Percentiles rank a stretch among this genome's conserved stretches.
Evolutionary conservation across 2,329 filamentous ascomycete genomes (phyloP).

Genomic region (Beauveria sp.): DNA sequence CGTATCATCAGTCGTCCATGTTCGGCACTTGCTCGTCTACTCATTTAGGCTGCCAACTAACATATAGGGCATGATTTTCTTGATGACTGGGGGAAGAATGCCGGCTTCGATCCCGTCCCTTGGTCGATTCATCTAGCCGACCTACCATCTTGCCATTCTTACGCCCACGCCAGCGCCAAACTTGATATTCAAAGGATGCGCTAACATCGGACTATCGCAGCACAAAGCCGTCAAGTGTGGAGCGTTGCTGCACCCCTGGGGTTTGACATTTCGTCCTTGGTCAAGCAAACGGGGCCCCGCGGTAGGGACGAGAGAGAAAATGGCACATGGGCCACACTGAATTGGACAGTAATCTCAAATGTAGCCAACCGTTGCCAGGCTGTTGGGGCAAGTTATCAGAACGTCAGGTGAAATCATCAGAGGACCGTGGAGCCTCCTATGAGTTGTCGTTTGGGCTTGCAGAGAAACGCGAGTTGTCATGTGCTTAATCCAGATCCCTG

Average conservation of each 20-base stretch:
- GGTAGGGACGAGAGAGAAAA: too few species aligned
- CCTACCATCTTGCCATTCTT: not conserved
- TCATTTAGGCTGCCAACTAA: too few species aligned
- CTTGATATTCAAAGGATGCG: not conserved
- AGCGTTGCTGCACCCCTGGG: not conserved
- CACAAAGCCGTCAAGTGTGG: not conserved
- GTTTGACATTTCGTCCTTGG: not conserved
- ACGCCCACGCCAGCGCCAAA: not conserved
- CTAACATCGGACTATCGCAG: conserved; percentile 8
- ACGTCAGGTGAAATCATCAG: too few species aligned
- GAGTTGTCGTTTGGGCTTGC: not conserved
- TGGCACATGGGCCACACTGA: not conserved
- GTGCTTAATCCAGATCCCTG: not conserved
- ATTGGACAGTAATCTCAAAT: not conserved
- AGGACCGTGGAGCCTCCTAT: not conserved
- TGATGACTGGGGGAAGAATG: not conserved
- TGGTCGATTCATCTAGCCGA: not conserved
- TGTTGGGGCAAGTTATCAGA: not conserved
- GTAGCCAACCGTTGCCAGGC: not conserved
- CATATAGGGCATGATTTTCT: too few species aligned
- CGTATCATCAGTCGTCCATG: too few species aligned
- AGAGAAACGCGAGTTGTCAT: conserved; percentile 1
- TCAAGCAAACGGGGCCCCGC: too few species aligned
- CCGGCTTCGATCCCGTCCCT: not conserved
- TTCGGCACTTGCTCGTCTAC: too few species aligned